Conservation (phyloP, 176 grass and related monocot genomes). For the Lolium multiflorum region DNA sequence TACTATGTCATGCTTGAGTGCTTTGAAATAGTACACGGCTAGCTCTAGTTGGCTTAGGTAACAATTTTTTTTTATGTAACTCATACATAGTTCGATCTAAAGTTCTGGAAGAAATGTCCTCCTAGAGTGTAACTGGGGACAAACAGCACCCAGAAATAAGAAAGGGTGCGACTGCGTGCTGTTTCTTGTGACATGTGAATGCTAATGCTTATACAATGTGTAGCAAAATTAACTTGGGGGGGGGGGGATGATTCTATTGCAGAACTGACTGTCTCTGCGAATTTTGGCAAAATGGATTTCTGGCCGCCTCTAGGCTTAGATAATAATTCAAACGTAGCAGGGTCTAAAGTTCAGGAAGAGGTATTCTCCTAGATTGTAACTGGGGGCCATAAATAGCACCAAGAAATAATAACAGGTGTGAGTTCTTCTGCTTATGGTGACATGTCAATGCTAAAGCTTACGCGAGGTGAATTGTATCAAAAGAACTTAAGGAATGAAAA, state of each 20-base stretch:
- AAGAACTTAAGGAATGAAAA: background rate
- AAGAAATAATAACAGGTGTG: background rate
- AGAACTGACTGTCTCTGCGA: too few relatives aligned
- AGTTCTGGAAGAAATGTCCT: background rate
- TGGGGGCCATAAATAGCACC: background rate
- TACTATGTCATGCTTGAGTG: background rate
- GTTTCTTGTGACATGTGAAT: background rate
- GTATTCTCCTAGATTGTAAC: too few relatives aligned
- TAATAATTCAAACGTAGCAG: too few relatives aligned
- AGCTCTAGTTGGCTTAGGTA: too few relatives aligned
- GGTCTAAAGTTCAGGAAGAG: too few relatives aligned
- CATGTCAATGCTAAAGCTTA: background rate
- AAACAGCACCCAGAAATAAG: background rate
- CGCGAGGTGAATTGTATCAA: background rate
- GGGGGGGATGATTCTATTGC: too few relatives aligned
- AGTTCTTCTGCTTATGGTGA: conserved; percentile 21
- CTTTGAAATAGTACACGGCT: too few relatives aligned
- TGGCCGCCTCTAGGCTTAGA: too few relatives aligned
- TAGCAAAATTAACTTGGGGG: background rate
- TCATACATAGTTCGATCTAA: background rate
- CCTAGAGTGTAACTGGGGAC: background rate
- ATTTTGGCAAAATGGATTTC: too few relatives aligned
- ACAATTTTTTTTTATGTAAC: too few relatives aligned
- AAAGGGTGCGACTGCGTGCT: background rate
- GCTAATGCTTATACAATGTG: background rate